Conservation (phyloP, 371 early-diverging fungal species). For the Batkoa obscura region DNA sequence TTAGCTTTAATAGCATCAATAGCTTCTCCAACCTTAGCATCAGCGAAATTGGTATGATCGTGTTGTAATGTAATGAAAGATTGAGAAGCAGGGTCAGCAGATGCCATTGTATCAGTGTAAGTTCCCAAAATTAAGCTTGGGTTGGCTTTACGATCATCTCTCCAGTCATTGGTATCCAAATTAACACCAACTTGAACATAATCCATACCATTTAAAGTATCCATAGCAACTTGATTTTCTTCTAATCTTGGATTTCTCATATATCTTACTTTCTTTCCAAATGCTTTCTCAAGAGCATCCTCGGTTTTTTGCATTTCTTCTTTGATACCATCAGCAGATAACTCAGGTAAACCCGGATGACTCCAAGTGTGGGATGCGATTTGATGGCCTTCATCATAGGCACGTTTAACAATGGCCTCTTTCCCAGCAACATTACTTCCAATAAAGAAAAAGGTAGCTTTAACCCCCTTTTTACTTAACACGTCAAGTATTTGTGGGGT, state of each 20-base stretch:
- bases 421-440: constrained; percentile 12
- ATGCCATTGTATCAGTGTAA: not conserved
- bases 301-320: constrained; percentile 12
- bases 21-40: not conserved
- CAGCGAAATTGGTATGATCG: not conserved
- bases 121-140: not conserved
- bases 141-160: not conserved
- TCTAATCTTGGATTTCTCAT: constrained; percentile 16
- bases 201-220: not conserved
- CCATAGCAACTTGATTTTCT: not conserved
- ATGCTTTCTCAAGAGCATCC: constrained; percentile 12
- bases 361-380: constrained; percentile 29
- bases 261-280: constrained; percentile 23
- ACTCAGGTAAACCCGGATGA: constrained; percentile 20
- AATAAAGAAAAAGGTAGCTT: constrained; percentile 48
- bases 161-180: constrained; percentile 13
- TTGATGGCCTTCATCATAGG: constrained; percentile 17
- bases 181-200: constrained; percentile 8
- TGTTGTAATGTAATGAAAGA: constrained; percentile 4
- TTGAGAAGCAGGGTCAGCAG: not conserved
- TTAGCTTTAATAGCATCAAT: not conserved
- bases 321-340: constrained; percentile 15
- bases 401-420: not conserved
- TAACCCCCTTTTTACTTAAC: constrained; percentile 20
- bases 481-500: constrained; percentile 17